Evolutionary conservation across 352 stramenopile genomes (phyloP).

Genomic region (Ochromonadaceae sp.): DNA sequence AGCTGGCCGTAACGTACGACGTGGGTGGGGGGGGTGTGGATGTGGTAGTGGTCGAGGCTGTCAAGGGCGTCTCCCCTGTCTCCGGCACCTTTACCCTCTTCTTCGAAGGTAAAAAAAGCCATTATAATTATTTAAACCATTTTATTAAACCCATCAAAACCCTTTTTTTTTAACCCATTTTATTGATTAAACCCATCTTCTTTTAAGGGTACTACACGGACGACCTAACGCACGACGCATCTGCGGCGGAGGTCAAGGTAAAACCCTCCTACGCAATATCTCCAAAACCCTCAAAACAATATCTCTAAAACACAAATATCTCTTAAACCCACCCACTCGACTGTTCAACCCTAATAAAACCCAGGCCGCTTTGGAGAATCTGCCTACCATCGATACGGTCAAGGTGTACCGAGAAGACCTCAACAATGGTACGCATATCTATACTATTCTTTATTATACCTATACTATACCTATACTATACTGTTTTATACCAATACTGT

Average conservation of each 20-base stretch:
- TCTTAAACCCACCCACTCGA: conserved; percentile 1
- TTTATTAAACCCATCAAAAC: too few species aligned
- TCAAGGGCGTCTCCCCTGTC: conserved; percentile 57
- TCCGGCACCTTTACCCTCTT: conserved; percentile 77
- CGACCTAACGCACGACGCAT: conserved; percentile 73
- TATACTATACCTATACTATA: conserved; percentile 21
- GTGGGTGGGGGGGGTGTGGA: background rate
- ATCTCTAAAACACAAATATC: too few species aligned
- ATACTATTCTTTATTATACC: conserved; percentile 17
- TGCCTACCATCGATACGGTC: conserved; percentile 40
- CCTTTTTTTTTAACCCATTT: too few species aligned
- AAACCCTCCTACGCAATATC: too few species aligned
- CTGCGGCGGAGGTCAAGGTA: conserved; percentile 58
- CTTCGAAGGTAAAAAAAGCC: conserved; percentile 62
- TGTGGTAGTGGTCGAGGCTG: conserved; percentile 35
- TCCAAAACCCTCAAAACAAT: too few species aligned
- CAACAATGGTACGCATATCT: conserved; percentile 25
- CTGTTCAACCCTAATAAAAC: conserved; percentile 9
- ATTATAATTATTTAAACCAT: too few species aligned
- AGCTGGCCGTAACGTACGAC: conserved; percentile 42
- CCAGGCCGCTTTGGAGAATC: conserved; percentile 46
- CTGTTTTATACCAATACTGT: conserved; percentile 36
- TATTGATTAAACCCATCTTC: too few species aligned
- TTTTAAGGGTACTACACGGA: conserved; percentile 70
- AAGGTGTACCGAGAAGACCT: conserved; percentile 39